Conservation (phyloP, 768 basidiomycete species). For the Roridomyces roridus region DNA sequence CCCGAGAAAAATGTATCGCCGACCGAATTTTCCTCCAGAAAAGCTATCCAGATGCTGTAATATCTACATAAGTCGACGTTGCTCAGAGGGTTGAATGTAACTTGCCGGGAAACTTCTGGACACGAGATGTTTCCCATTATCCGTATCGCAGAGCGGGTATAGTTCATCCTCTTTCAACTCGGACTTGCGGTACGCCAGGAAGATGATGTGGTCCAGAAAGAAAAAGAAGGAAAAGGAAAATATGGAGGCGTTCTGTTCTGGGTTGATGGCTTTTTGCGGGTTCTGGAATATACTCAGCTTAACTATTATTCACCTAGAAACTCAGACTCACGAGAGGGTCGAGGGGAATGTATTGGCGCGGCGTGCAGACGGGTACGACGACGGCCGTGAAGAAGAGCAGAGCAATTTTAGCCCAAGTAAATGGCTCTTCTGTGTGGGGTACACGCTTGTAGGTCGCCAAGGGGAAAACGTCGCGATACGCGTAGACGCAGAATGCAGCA, state of each 20-base stretch:
- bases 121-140: slow-evolving; percentile 36
- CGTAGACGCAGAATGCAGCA: slow-evolving; percentile 48
- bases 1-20: slow-evolving; percentile 42
- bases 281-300: too few relatives aligned
- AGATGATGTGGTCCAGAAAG: slow-evolving; percentile 61
- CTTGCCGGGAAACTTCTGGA: slow-evolving; percentile 36
- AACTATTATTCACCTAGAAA: too few relatives aligned
- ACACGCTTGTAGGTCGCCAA: slow-evolving; percentile 53
- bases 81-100: slow-evolving; percentile 21
- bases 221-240: slow-evolving; percentile 50
- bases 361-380: slow-evolving; percentile 58
- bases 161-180: slow-evolving; percentile 56
- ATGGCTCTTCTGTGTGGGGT: slow-evolving; percentile 50
- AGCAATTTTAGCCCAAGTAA: slow-evolving; percentile 58
- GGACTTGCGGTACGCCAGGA: slow-evolving; percentile 45
- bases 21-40: not conserved
- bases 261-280: slow-evolving; percentile 37
- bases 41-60: slow-evolving; percentile 14
- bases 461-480: slow-evolving; percentile 64
- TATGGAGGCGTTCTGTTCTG: slow-evolving; percentile 58
- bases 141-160: slow-evolving; percentile 71
- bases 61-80: not conserved
- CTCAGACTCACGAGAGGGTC: slow-evolving; percentile 48
- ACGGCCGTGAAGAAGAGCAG: slow-evolving; percentile 50
- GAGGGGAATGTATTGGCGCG: slow-evolving; percentile 57